Evolutionary conservation across 1,284 basidiomycete species (phyloP).

Genomic region (Boletus sp.): DNA sequence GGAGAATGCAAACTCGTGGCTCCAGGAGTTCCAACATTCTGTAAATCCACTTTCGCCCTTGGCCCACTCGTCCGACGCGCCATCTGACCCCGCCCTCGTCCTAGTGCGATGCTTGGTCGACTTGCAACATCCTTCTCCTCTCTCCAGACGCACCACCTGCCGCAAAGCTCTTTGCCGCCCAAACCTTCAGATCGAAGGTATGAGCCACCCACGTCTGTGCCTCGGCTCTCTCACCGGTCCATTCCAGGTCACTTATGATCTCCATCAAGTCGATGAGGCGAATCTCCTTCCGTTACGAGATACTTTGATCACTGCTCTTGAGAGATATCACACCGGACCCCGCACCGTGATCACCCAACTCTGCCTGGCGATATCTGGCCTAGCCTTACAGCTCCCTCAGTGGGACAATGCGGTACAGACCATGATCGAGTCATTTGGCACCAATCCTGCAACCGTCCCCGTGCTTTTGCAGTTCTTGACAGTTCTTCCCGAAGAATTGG

Average conservation of each 20-base stretch:
- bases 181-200: constrained; percentile 95
- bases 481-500: constrained; percentile 88
- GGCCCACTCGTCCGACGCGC: constrained; percentile 50
- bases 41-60: constrained; percentile 77
- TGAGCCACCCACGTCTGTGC: constrained; percentile 14
- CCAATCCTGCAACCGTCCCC: constrained; percentile 79
- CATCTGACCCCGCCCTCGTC: constrained; percentile 55
- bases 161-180: constrained; percentile 92
- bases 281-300: constrained; percentile 81
- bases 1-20: constrained; percentile 85
- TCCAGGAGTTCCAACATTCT: constrained; percentile 95
- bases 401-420: constrained; percentile 82
- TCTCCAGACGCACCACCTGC: constrained; percentile 75
- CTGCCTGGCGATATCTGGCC: constrained; percentile 84
- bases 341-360: constrained; percentile 87
- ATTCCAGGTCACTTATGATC: constrained; percentile 88
- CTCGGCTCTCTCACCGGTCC: constrained; percentile 21
- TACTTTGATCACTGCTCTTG: constrained; percentile 77
- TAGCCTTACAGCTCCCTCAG: constrained; percentile 88
- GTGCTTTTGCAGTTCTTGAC: constrained; percentile 89
- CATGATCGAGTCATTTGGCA: constrained; percentile 85
- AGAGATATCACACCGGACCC: constrained; percentile 70
- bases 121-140: constrained; percentile 87
- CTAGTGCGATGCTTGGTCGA: constrained; percentile 94
- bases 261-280: constrained; percentile 77